Conservation (phyloP, 306 rosid species). For the Trifolium pratense region DNA sequence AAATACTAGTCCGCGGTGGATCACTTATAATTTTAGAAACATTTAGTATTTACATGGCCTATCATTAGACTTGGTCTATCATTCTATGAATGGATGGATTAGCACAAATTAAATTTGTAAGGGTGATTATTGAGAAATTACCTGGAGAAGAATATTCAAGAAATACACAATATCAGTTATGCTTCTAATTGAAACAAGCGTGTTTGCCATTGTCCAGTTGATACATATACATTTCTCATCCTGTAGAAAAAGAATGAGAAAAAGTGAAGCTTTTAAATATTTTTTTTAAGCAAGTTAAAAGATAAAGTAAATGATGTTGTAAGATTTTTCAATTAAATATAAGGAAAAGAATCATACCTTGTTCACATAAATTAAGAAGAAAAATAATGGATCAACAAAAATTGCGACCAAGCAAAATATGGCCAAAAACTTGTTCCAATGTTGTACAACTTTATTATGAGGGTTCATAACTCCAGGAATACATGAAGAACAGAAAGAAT, state of each 20-base stretch:
- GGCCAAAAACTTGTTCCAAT: conserved; percentile 74
- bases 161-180: conserved; percentile 66
- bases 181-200: conserved; percentile 71
- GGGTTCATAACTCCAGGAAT: conserved; percentile 86
- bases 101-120: no score
- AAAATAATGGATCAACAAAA: conserved; percentile 80
- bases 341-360: conserved; percentile 45
- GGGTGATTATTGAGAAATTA: not conserved
- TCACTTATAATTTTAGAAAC: no score
- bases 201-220: conserved; percentile 46
- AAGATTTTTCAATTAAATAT: not conserved
- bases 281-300: not conserved
- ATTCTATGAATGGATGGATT: no score
- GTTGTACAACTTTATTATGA: conserved; percentile 67
- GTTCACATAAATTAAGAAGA: conserved; percentile 59
- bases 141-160: conserved; percentile 58
- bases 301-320: not conserved
- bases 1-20: no score
- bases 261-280: not conserved
- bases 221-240: conserved; percentile 54
- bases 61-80: no score
- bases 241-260: conserved; percentile 50
- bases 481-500: conserved; percentile 53
- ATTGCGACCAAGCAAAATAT: conserved; percentile 64
- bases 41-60: not conserved